Evolutionary conservation across 768 basidiomycete genomes (phyloP).

Genomic region (Gymnopilus dilepis): DNA sequence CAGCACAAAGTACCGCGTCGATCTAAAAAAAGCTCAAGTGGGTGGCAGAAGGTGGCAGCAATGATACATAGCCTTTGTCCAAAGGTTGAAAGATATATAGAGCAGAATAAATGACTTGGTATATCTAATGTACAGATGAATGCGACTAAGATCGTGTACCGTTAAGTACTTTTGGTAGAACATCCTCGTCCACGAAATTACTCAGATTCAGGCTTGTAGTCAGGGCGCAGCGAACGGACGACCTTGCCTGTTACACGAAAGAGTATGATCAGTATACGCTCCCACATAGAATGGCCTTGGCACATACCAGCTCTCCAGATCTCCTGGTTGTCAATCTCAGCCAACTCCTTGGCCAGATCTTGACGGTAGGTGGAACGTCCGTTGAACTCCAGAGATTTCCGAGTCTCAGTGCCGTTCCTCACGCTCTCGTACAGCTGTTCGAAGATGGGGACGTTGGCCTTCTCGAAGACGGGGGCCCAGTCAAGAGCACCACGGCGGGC

Average conservation of each 20-base stretch:
- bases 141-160: conserved; percentile 23
- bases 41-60: no score
- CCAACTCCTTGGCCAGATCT: conserved; percentile 90
- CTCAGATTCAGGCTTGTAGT: conserved; percentile 72
- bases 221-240: conserved; percentile 87
- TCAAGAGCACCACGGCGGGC: conserved; percentile 98
- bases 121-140: conserved; percentile 25
- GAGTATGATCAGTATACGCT: neutral
- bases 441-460: conserved; percentile 93
- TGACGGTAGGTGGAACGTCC: conserved; percentile 89
- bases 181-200: conserved; percentile 26
- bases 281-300: neutral
- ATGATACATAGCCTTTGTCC: no score
- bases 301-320: conserved; percentile 92
- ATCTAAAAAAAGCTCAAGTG: conserved; percentile 15
- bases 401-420: conserved; percentile 93
- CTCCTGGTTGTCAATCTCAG: conserved; percentile 96
- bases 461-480: conserved; percentile 97
- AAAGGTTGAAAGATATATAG: neutral
- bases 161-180: conserved; percentile 30
- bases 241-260: conserved; percentile 67
- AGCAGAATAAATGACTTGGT: conserved; percentile 24
- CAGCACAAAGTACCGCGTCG: no score
- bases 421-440: conserved; percentile 96
- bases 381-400: conserved; percentile 97